Evolutionary conservation across 306 rosid species (phyloP), one percentile per base, ranked within the genome.

Genomic region (Quercus ilex): DNA sequence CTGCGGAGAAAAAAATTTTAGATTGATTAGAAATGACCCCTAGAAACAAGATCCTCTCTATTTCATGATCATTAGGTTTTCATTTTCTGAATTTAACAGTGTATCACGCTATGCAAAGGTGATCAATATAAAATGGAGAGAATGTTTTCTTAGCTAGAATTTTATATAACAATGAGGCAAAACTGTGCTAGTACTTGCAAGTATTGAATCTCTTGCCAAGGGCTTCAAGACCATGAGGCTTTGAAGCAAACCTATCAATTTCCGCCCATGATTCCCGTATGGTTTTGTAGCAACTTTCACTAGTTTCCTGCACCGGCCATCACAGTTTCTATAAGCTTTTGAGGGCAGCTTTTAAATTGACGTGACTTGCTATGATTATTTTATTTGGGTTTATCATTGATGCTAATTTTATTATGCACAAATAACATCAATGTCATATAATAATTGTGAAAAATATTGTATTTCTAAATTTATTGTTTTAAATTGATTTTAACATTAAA

Each of bases 261-360:
- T 83, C 88, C 10, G 83, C 56, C 93, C 96, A 89, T 11, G 96
- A 91, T 75, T 81, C 69, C 6, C 81, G 76, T 75, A 89, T 85
- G 20, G 84, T 82, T 38, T 86, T 43, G 64, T 87, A 89, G 69
- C 92, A 89, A 10, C 80, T 87, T 82, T 89, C 74, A 69, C 85
- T 91, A 5, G 82, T 51, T 80, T 87, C 93, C 93, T 91, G 73
- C 70, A 79, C 63, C 43, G 31, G 65, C 15, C 28, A 46, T 49
- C 35, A 17, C 19, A 10, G 20, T 35, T 49, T 3, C 53, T 12
- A 49, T 49, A 49, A 49, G 53, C 17, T 49, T 49, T 49, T 49
- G 53, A 49, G 10, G 53, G 53, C 53, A 7, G 46, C 46, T 38
- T 41, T 41, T 41, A 41, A 41, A 41, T 8, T 41, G 46, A 2